Conservation (phyloP, 106 monocot genomes). For the Phalaenopsis aphrodite region DNA sequence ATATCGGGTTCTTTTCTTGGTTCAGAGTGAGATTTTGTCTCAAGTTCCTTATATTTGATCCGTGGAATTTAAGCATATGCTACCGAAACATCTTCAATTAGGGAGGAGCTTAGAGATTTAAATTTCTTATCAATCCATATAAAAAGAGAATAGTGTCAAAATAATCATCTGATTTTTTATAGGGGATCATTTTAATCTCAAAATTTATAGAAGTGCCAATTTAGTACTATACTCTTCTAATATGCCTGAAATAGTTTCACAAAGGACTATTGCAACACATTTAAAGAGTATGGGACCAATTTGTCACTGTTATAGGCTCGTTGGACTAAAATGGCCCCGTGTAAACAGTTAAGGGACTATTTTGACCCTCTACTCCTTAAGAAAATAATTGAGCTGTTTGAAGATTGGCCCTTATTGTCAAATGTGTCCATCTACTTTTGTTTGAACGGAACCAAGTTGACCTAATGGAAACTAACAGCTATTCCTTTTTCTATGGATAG, state of each 20-base stretch:
- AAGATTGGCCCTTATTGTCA: neutral
- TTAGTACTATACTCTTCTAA: too few species aligned
- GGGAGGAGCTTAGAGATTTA: neutral
- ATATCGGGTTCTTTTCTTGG: too few species aligned
- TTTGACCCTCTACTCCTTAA: neutral
- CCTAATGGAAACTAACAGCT: neutral
- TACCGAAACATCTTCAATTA: neutral
- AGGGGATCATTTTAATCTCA: too few species aligned
- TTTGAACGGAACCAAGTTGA: neutral
- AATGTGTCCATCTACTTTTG: neutral
- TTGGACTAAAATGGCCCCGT: too few species aligned
- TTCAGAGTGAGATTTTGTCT: neutral
- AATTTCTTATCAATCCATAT: neutral
- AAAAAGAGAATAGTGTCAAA: too few species aligned
- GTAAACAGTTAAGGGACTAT: too few species aligned
- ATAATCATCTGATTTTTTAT: too few species aligned
- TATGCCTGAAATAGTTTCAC: too few species aligned
- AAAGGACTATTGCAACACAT: too few species aligned
- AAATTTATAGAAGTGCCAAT: too few species aligned
- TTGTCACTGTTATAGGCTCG: too few species aligned
- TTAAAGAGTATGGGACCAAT: too few species aligned
- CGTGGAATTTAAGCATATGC: neutral
- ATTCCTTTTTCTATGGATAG: constrained; percentile 22
- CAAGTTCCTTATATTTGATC: neutral
- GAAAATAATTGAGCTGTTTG: neutral